Base-by-base conservation (phyloP, 805 yeast species). In the Lipomyces yamanashiensis region DNA sequence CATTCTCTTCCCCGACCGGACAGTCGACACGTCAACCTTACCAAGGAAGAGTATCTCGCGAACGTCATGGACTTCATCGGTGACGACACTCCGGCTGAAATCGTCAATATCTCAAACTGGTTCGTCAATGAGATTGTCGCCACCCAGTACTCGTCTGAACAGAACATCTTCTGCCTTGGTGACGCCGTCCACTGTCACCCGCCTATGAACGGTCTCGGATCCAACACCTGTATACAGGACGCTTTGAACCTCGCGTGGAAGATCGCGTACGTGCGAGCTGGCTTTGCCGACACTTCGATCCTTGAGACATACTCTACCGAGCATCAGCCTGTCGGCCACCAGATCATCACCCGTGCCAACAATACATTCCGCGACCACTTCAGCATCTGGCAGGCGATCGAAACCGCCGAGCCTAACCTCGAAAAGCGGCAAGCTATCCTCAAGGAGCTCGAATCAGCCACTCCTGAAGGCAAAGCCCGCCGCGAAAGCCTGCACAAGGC, bases 131-230 rank as follows among this genome's bases (percentile, higher is more conserved):
- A 48, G 40, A 28, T 33, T 39, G 45, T 52, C 34, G 55, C 55
- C 33, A 37, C 37, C 13, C 55, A 39, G 19, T 52, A 52, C 45
- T 37, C 45, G 34, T 13, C 23, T n/a, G 44, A 36, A 28, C 44
- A 39, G 17, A 45, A n/a, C 45, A 7, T 55, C 44, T 44, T 55
- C 19, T 19, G 45, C 23, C 37, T 21, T 17, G 59, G 59, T 33
- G 59, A 55, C 34, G 52, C 52, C 44, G 33, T 28, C 51, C 59
- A 55, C 45, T 33, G 34, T 33, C 45, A 40, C 45, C 36, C 55
- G 5, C 55, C 55, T 33, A 21, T 39, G 45, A 37, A 37, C 45
- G 55, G 55, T 9, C 45, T 33, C 7, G 55, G 55, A 4, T 37
- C 40, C 12, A 52, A 52, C 45, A 39, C 45, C 45, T 37, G 55